phyloP scores from a whole-genome alignment of 306 rosid genomes.

The Cicer bijugum region DNA sequence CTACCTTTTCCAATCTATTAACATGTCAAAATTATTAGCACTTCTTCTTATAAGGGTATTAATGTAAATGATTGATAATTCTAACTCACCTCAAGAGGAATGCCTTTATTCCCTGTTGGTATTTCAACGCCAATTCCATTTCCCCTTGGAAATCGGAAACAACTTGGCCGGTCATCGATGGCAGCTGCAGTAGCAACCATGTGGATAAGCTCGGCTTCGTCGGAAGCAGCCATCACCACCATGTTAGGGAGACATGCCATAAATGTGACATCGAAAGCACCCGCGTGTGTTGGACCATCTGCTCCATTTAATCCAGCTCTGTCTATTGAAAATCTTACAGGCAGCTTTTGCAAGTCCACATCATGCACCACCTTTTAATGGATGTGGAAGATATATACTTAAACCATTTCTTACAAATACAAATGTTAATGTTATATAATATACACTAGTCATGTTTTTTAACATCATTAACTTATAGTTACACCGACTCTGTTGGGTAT shows the following conservation, averaged over 20 bases:
- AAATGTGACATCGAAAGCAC: slow-evolving; percentile 85
- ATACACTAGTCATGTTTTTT: too few relatives aligned
- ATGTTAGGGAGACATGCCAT: slow-evolving; percentile 98
- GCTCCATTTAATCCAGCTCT: slow-evolving; percentile 91
- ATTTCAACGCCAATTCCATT: slow-evolving; percentile 76
- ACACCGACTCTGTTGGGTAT: too few relatives aligned
- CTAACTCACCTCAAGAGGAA: slow-evolving; percentile 56
- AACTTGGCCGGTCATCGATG: slow-evolving; percentile 86
- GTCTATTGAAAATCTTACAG: slow-evolving; percentile 88
- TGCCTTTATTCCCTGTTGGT: slow-evolving; percentile 81
- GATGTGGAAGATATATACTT: slow-evolving; percentile 1
- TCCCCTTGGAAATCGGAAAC: slow-evolving; percentile 82
- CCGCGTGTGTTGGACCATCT: slow-evolving; percentile 89
- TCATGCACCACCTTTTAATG: slow-evolving; percentile 83
- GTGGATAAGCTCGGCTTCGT: slow-evolving; percentile 83
- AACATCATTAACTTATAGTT: too few relatives aligned
- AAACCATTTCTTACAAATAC: not conserved
- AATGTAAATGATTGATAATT: not conserved
- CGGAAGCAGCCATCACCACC: slow-evolving; percentile 98
- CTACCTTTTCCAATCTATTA: slow-evolving; percentile 78
- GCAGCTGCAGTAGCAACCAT: slow-evolving; percentile 97
- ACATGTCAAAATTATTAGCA: slow-evolving; percentile 25
- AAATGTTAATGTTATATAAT: not conserved
- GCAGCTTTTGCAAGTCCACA: slow-evolving; percentile 90
- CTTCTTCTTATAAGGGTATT: not conserved